Evolutionary conservation across 768 basidiomycete genomes (phyloP).

Genomic region (Ramaria rubella): DNA sequence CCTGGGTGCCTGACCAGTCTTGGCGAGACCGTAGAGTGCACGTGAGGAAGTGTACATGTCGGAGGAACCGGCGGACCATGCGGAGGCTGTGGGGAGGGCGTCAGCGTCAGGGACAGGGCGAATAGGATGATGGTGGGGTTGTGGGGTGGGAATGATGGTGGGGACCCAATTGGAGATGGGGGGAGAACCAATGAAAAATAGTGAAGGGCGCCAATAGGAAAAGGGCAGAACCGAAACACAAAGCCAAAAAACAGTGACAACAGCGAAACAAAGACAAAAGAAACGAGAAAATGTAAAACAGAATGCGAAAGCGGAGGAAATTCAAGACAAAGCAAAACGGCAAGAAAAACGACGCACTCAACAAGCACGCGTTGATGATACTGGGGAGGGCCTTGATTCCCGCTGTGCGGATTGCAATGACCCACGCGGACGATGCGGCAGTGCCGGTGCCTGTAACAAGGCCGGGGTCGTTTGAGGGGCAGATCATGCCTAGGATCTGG

Average conservation of each 20-base stretch:
- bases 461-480: conserved; percentile 26
- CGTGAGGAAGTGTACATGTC: conserved; percentile 47
- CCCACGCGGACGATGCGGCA: conserved; percentile 33
- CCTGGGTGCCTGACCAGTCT: conserved; percentile 46
- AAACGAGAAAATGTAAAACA: conserved; percentile 23
- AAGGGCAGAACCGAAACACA: too few relatives aligned
- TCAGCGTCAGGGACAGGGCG: conserved; percentile 30
- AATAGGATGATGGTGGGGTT: neutral
- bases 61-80: conserved; percentile 50
- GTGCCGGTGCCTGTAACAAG: conserved; percentile 23
- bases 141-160: neutral
- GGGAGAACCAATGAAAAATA: too few relatives aligned
- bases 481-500: conserved; percentile 35
- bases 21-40: conserved; percentile 44
- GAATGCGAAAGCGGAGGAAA: too few relatives aligned
- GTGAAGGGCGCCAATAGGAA: too few relatives aligned
- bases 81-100: conserved; percentile 41
- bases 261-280: conserved; percentile 32
- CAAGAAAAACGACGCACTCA: conserved; percentile 33
- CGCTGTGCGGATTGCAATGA: conserved; percentile 33
- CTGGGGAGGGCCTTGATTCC: conserved; percentile 34
- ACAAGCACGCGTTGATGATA: conserved; percentile 66
- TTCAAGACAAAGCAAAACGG: neutral
- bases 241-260: too few relatives aligned
- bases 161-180: too few relatives aligned